Evolutionary conservation across 331 rosid genomes (phyloP), one percentile per base, ranked within the genome.

Genomic region (Rhamnella rubrinervis): DNA sequence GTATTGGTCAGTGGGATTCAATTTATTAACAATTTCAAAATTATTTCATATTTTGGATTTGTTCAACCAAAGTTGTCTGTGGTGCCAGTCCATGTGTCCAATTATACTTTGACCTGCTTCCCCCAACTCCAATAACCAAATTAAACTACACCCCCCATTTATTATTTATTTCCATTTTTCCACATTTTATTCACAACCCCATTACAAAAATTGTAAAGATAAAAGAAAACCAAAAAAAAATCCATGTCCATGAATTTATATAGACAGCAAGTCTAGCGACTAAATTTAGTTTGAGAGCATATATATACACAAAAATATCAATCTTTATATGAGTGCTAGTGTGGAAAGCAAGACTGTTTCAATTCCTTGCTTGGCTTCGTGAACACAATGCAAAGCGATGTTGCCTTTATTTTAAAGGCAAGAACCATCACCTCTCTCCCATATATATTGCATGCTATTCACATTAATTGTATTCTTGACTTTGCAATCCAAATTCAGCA

Each of bases 41-140:
- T n/a, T n/a, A n/a, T n/a, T n/a, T n/a, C n/a, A n/a, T n/a, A n/a
- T n/a, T 44, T 44, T 9, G 13, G 25, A 46, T 64, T 55, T 26
- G 71, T 55, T 65, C 58, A 56, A 73, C 71, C 65, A 31, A 55
- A 55, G 55, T 3, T 19, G 14, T n/a, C 12, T 72, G 5, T 41
- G 31, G 51, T 72, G 70, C 59, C 77, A 44, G 49, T 63, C 61
- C 55, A 61, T 8, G 8, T 61, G 55, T 61, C 75, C 61, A 8
- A 23, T 71, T 58, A 15, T 71, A 7, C 75, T 59, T 61, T 62
- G 39, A 51, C 65, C 52, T 26, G 37, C 75, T 37, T 4, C 4
- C 4, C 13, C 19, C 28, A 17, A 0, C 55, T 4, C 23, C 16
- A 57, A 11, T 44, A 44, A 2, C 49, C 49, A 10, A 7, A n/a